Evolutionary conservation across 1,284 basidiomycete genomes (phyloP), one percentile per base, ranked within the genome.

Genomic region (Rhodotorula sp.): DNA sequence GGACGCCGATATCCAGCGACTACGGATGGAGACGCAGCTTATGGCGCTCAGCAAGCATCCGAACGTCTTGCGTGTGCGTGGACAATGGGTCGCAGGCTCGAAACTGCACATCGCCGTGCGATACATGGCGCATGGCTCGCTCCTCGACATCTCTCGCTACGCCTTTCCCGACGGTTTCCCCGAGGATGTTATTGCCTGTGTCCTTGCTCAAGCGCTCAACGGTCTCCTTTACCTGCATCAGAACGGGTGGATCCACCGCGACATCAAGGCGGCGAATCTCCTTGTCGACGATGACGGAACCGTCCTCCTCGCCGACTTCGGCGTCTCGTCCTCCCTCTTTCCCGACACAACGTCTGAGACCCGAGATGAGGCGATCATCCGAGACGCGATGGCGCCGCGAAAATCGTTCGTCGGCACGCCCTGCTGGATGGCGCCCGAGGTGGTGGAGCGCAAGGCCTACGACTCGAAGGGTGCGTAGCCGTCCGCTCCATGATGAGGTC

Each of bases 41-140:
- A 94, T 94, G 92, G 92, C 90, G 4, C 84, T 94, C 4, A 90
- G 88, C n/a, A 94, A 94, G 78, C 92, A 94, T 74, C 91, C 92
- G 34, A 93, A 94, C 75, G 90, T 94, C 10, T 84, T 94, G 26
- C 87, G 91, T 67, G 92, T 94, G 3, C 87, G 92, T 74, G 92
- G 92, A 18, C 89, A 88, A 52, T 94, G 92, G 92, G 86, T 91
- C 76, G 84, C 87, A 11, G 91, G 89, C 50, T 87, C 89, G 79
- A 90, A 90, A 77, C 84, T 94, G 8, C 86, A 87, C 79, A 94
- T 94, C 70, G 91, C 92, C 5, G 84, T 92, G 65, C 88, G 92
- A 51, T 86, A 94, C 68, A 94, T 94, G 92, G 63, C 71, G 22
- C 90, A 87, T 76, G 88, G 72, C 22, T 76, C 75, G 1, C 66